Evolutionary conservation across 176 grass and related monocot species (phyloP).

Genomic region (Coix lacrymajobi): DNA sequence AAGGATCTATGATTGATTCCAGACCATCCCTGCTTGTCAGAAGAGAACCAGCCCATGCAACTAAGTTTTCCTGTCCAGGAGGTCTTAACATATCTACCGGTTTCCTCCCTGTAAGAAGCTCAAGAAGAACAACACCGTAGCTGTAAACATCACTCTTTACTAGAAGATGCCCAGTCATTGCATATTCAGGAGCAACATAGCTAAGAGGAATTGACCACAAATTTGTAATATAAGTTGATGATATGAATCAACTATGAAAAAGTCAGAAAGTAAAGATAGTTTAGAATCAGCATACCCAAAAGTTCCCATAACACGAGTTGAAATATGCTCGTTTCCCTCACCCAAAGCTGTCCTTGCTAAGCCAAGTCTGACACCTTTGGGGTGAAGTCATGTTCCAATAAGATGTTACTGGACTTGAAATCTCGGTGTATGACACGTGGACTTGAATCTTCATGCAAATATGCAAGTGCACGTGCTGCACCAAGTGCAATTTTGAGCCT

Average conservation of each 20-base stretch:
- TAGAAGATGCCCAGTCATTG: conserved; percentile 97
- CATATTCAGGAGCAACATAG: conserved; percentile 98
- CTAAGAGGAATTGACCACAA: conserved; percentile 30
- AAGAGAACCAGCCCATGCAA: conserved; percentile 80
- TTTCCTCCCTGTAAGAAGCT: conserved; percentile 92
- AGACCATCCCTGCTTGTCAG: conserved; percentile 71
- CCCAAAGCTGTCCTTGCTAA: conserved; percentile 71
- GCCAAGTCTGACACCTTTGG: conserved; percentile 95
- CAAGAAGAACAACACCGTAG: conserved; percentile 95
- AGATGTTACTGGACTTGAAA: conserved; percentile 98
- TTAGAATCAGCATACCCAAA: conserved; percentile 69
- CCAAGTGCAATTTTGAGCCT: conserved; percentile 95
- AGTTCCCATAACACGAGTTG: conserved; percentile 97
- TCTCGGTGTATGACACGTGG: conserved; percentile 99
- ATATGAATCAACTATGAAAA: conserved; percentile 8
- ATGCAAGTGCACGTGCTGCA: conserved; percentile 79
- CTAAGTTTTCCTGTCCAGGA: conserved; percentile 91
- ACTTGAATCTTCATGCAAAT: conserved; percentile 97
- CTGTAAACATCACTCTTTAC: conserved; percentile 99
- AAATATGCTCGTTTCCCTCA: conserved; percentile 87
- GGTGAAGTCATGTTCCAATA: conserved; percentile 84
- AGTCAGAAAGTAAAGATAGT: conserved; percentile 14
- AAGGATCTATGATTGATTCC: conserved; percentile 70
- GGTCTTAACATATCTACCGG: conserved; percentile 88
- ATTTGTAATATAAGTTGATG: conserved; percentile 11